Evolutionary conservation across 139 green algal genomes (phyloP), one percentile per base, ranked within the genome.

Genomic region (Diplosphaera chodatii): DNA sequence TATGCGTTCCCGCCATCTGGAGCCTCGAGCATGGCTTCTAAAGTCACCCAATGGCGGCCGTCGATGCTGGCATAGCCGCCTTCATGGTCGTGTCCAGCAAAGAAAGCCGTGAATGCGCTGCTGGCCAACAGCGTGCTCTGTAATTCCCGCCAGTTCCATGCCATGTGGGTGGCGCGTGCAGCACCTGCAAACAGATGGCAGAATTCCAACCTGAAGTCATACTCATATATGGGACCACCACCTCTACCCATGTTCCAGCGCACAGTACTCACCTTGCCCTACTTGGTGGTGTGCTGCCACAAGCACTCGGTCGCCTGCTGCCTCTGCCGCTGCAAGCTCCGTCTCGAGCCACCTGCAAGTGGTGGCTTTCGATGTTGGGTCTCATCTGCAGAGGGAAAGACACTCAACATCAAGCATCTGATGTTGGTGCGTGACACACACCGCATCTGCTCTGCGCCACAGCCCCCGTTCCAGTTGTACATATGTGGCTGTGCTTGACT

Each of bases 31-130:
- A 91, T 71, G 5, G 74, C 86, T 55, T 87, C 78, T 3, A 91
- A 13, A 0, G 86, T 90, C 4, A 91, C 64, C 37, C 78, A 91
- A 55, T 91, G 83, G 15, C 71, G 65, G 2, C 71, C 63, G 15
- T 41, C 68, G 3, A 65, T 41, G 29, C 41, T 20, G 0, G 55
- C 66, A 16, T 85, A 84, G 2, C 80, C 84, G 2, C 84, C 84
- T 21, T 78, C 55, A 56, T 92, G 87, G 69, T 92, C 85, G 68
- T 92, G 87, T 0, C 87, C 87, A 18, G 68, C 69, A 6, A 91
- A 56, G 1, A 74, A 75, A 0, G 86, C 64, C n/a, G 33, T 37
- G 21, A 90, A 74, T 4, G 67, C 64, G 1, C 34, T 31, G 15
- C 65, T 78, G 1, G 55, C 64, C 31, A 82, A 66, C 25, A 87